These are phyloP conservation scores for Diaporthe destruens DNA, from an alignment of 2,329 filamentous ascomycete genomes.

Conservation along the genomic window DNA sequence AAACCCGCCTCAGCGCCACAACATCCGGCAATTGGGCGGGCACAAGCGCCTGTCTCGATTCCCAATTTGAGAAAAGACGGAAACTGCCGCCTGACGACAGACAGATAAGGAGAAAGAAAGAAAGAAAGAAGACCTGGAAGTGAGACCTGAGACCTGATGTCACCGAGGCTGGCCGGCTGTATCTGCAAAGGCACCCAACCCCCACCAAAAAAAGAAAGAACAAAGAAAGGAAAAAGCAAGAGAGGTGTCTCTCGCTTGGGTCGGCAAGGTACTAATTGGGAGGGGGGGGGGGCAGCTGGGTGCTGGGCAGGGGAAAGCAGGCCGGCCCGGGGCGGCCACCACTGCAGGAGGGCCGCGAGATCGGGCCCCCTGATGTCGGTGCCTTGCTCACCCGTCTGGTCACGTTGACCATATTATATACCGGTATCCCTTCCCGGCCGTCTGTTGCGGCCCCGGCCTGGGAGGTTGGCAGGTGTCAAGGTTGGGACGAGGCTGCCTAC, in stretches of 20 bases:
- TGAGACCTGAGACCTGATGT: not conserved
- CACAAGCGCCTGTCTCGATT: not conserved
- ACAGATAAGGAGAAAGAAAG: not conserved
- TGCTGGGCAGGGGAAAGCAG: not conserved
- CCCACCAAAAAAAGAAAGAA: too few species aligned
- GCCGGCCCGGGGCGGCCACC: constrained; percentile 9
- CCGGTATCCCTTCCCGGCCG: not conserved
- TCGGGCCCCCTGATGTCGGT: not conserved
- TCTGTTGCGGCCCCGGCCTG: constrained; percentile 1
- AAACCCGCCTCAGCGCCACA: constrained; percentile 28
- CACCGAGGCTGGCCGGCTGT: not conserved
- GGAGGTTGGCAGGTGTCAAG: constrained; percentile 2
- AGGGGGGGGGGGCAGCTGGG: not conserved
- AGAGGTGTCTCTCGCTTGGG: not conserved
- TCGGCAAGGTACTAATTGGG: not conserved
- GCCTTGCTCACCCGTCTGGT: constrained; percentile 4
- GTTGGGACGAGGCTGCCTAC: constrained; percentile 23
- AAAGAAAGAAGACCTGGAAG: too few species aligned
- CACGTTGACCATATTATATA: not conserved
- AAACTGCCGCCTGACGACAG: constrained; percentile 12
- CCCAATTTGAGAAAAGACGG: constrained; percentile 4
- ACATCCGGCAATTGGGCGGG: not conserved
- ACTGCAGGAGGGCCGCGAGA: not conserved
- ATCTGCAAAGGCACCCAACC: not conserved
- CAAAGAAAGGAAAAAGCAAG: too few species aligned